These are phyloP conservation scores for Pichia nanzhaoensis DNA, from an alignment of 805 yeast genomes.

Conservation along the genomic window DNA sequence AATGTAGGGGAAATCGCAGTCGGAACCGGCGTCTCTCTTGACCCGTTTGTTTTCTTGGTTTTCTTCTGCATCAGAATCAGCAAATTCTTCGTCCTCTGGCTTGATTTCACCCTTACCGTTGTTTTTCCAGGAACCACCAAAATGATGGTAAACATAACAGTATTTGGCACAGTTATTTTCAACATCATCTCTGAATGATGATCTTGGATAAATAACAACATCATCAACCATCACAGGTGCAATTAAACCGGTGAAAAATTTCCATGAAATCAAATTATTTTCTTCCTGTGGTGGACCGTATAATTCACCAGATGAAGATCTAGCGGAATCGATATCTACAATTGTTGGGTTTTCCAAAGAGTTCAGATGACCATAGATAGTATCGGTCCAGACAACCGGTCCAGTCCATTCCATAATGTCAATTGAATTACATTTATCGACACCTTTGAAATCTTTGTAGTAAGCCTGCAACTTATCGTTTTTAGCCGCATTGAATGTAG, in stretches of 20 bases:
- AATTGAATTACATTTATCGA: slow-evolving; percentile 31
- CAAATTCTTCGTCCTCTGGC: slow-evolving; percentile 25
- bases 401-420: slow-evolving; percentile 75
- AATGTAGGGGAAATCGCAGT: slow-evolving; percentile 7
- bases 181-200: slow-evolving; percentile 30
- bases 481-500: slow-evolving; percentile 37
- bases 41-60: slow-evolving; percentile 10
- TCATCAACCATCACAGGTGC: slow-evolving; percentile 32
- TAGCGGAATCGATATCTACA: slow-evolving; percentile 28
- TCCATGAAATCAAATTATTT: slow-evolving; percentile 28
- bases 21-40: slow-evolving; percentile 1
- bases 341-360: slow-evolving; percentile 29
- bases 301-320: slow-evolving; percentile 25
- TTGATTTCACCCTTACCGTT: slow-evolving; percentile 32
- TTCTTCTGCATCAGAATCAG: slow-evolving; percentile 16
- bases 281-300: slow-evolving; percentile 28
- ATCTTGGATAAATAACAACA: slow-evolving; percentile 30
- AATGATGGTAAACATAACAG: slow-evolving; percentile 30
- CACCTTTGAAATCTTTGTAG: slow-evolving; percentile 32
- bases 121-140: slow-evolving; percentile 34
- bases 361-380: slow-evolving; percentile 59
- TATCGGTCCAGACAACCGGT: slow-evolving; percentile 73
- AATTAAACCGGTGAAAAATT: slow-evolving; percentile 29
- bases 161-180: slow-evolving; percentile 31
- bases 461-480: slow-evolving; percentile 31